Evolutionary conservation across 176 grass and related monocot species (phyloP).

Genomic region (Tillandsia fasciculata): DNA sequence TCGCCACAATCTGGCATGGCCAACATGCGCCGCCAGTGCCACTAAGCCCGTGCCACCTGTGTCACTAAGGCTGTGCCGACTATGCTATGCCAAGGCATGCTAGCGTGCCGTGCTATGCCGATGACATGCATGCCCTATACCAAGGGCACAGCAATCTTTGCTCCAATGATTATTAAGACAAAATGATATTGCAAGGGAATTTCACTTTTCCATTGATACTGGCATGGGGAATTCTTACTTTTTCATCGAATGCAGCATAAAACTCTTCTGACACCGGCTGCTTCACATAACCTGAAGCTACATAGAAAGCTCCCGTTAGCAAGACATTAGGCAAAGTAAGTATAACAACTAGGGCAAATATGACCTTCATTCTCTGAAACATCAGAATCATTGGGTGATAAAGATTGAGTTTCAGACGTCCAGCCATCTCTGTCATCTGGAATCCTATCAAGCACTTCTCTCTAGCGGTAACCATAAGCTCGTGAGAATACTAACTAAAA

Average conservation of each 20-base stretch:
- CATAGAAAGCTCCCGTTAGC: not conserved
- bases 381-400: conserved; percentile 6
- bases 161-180: not conserved
- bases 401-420: conserved; percentile 3
- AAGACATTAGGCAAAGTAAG: not conserved
- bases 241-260: not conserved
- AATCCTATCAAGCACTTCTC: conserved; percentile 8
- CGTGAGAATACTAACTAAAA: conserved; percentile 1
- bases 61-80: too few relatives aligned
- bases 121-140: not conserved
- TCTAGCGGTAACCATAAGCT: not conserved
- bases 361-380: conserved; percentile 4
- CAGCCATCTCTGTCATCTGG: conserved; percentile 4
- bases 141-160: not conserved
- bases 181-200: not conserved
- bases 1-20: too few relatives aligned
- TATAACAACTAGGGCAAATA: not conserved
- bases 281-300: conserved; percentile 2
- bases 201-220: not conserved
- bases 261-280: not conserved
- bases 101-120: too few relatives aligned
- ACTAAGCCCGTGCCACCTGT: too few relatives aligned
- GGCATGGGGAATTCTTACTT: not conserved
- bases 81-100: too few relatives aligned
- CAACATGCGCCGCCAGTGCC: too few relatives aligned